A percentile compares a stretch with the other conserved stretches of the same genome.
These are phyloP conservation scores for Silene uniflora DNA, from an alignment of 148 eudicot species.

Conservation along the genomic window DNA sequence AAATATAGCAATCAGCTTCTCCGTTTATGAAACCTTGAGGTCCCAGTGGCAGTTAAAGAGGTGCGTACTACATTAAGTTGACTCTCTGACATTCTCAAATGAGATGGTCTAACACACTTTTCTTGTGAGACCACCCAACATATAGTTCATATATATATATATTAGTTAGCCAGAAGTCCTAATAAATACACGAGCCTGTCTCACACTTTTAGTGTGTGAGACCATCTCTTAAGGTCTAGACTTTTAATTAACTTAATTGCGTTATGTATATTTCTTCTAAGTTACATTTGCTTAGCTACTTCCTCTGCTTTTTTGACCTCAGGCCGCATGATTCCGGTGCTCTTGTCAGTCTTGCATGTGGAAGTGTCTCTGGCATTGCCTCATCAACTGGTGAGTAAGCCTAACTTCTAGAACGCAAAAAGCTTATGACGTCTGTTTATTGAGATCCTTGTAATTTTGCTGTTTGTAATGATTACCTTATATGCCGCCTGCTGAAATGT, in stretches of 20 bases:
- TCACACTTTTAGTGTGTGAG: not conserved
- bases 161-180: not conserved
- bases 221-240: not conserved
- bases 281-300: not conserved
- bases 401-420: slow-evolving; percentile 15
- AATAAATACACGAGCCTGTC: not conserved
- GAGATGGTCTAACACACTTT: not conserved
- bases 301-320: slow-evolving; percentile 12
- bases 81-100: too few species aligned
- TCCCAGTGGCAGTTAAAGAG: slow-evolving; percentile 68
- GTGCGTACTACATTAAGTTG: slow-evolving; percentile 30
- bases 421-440: not conserved
- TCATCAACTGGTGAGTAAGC: slow-evolving; percentile 80
- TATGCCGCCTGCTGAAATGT: not conserved
- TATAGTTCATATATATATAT: not conserved
- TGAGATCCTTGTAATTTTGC: not conserved
- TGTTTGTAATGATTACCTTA: not conserved
- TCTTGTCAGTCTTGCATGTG: slow-evolving; percentile 92
- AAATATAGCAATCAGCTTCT: slow-evolving; percentile 88
- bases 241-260: not conserved
- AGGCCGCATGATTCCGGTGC: slow-evolving; percentile 80
- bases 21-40: slow-evolving; percentile 85
- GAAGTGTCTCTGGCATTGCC: slow-evolving; percentile 92
- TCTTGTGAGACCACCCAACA: not conserved
- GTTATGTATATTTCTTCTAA: not conserved